Evolutionary conservation across 129 eudicot species (phyloP).

Genomic region (Centella asiatica): DNA sequence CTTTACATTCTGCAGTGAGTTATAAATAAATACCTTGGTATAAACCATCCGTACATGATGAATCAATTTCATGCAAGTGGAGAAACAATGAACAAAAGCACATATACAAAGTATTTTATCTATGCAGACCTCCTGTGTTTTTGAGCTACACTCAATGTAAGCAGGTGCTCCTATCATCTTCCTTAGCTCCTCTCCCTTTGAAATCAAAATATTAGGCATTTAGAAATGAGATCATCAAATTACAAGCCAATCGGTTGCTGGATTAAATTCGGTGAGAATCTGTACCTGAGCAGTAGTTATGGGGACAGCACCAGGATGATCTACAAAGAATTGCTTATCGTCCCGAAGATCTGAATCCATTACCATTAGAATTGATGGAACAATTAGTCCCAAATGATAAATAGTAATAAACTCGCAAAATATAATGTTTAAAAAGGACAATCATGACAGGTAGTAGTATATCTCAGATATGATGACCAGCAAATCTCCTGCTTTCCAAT

Average conservation of each 20-base stretch:
- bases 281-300: conserved; percentile 62
- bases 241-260: not conserved
- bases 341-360: conserved; percentile 70
- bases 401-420: not conserved
- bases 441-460: no score
- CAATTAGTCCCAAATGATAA: not conserved
- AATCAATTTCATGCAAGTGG: not conserved
- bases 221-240: conserved; percentile 5
- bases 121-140: conserved; percentile 67
- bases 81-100: not conserved
- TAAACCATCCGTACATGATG: not conserved
- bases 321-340: conserved; percentile 68
- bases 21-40: not conserved
- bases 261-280: not conserved
- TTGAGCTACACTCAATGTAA: conserved; percentile 92
- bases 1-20: conserved; percentile 32
- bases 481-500: no score
- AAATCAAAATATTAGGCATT: conserved; percentile 14
- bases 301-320: conserved; percentile 79
- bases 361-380: conserved; percentile 12
- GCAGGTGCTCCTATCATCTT: conserved; percentile 79
- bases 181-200: conserved; percentile 87
- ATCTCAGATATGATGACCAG: no score
- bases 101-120: not conserved
- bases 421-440: not conserved